Percentiles rank a stretch among this genome's conserved stretches.
These are phyloP conservation scores for Aspergillus japonicus DNA, from an alignment of 2,329 filamentous ascomycete genomes.

Conservation along the genomic window DNA sequence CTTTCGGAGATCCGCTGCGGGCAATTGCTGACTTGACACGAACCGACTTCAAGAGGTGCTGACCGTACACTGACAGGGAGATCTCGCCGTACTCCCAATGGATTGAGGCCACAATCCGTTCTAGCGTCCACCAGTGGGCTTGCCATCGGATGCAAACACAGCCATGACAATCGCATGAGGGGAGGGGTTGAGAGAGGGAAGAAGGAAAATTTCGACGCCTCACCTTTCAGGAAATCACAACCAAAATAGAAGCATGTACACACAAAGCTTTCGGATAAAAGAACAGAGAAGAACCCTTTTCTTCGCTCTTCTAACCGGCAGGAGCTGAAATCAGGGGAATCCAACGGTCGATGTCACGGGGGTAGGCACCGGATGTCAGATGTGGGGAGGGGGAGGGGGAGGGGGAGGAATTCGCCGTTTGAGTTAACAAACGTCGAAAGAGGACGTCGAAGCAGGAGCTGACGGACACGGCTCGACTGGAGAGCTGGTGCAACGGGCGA, in stretches of 20 bases:
- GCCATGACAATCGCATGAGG: slow-evolving; percentile 1
- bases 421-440: slow-evolving; percentile 42
- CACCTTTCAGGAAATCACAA: slow-evolving; percentile 26
- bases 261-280: slow-evolving; percentile 23
- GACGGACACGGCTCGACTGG: slow-evolving; percentile 41
- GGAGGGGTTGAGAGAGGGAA: neutral
- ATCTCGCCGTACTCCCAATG: slow-evolving; percentile 1
- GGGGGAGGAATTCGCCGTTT: slow-evolving; percentile 33
- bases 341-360: slow-evolving; percentile 32
- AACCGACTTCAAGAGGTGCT: slow-evolving; percentile 9
- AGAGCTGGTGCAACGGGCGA: slow-evolving; percentile 34
- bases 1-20: slow-evolving; percentile 1
- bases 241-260: slow-evolving; percentile 26
- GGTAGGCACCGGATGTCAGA: slow-evolving; percentile 32
- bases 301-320: slow-evolving; percentile 41
- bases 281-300: slow-evolving; percentile 28
- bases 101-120: neutral
- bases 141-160: neutral
- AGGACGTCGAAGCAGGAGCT: slow-evolving; percentile 37
- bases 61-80: slow-evolving; percentile 7
- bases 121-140: neutral
- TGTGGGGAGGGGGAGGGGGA: slow-evolving; percentile 21
- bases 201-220: slow-evolving; percentile 17
- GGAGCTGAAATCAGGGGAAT: slow-evolving; percentile 37
- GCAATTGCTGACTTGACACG: slow-evolving; percentile 15